Conservation (phyloP, 495 filamentous ascomycete species). For the Lasiosphaeria miniovina region DNA sequence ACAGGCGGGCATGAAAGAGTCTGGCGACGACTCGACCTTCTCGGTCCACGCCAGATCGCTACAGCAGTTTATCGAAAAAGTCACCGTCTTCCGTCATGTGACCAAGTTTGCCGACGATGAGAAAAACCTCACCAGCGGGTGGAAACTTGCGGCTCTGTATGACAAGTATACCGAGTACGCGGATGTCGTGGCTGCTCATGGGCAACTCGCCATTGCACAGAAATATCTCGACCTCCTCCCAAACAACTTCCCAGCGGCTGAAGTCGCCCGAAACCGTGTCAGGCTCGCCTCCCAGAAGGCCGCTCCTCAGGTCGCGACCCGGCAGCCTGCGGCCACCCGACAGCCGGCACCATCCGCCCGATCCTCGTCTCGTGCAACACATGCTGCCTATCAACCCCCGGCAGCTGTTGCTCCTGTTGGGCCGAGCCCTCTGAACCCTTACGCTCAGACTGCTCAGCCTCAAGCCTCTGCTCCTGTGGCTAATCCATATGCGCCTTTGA, state of each 20-base stretch:
- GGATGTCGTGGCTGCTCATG: slow-evolving; percentile 88
- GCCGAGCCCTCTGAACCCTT: slow-evolving; percentile 36
- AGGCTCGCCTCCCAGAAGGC: slow-evolving; percentile 78
- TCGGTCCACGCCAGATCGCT: slow-evolving; percentile 86
- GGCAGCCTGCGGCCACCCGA: slow-evolving; percentile 26
- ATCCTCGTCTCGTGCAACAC: slow-evolving; percentile 30
- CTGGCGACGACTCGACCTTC: slow-evolving; percentile 72
- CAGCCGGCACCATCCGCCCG: slow-evolving; percentile 23
- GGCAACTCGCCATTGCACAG: slow-evolving; percentile 80
- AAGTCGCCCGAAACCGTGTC: slow-evolving; percentile 81
- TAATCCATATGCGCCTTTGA: slow-evolving; percentile 5
- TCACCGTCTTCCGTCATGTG: slow-evolving; percentile 92
- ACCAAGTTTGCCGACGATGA: slow-evolving; percentile 87
- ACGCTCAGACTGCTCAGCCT: slow-evolving; percentile 30
- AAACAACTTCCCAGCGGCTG: slow-evolving; percentile 79
- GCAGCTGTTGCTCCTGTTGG: slow-evolving; percentile 27
- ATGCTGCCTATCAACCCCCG: slow-evolving; percentile 39
- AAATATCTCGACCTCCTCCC: slow-evolving; percentile 90
- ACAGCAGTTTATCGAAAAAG: slow-evolving; percentile 95
- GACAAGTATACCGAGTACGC: slow-evolving; percentile 97
- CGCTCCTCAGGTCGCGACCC: slow-evolving; percentile 31
- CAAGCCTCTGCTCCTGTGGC: slow-evolving; percentile 41
- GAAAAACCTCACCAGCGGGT: slow-evolving; percentile 63
- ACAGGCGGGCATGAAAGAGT: slow-evolving; percentile 64
- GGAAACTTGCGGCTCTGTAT: slow-evolving; percentile 87